Conservation (phyloP, 306 rosid species). For the Castanopsis chinensis region DNA sequence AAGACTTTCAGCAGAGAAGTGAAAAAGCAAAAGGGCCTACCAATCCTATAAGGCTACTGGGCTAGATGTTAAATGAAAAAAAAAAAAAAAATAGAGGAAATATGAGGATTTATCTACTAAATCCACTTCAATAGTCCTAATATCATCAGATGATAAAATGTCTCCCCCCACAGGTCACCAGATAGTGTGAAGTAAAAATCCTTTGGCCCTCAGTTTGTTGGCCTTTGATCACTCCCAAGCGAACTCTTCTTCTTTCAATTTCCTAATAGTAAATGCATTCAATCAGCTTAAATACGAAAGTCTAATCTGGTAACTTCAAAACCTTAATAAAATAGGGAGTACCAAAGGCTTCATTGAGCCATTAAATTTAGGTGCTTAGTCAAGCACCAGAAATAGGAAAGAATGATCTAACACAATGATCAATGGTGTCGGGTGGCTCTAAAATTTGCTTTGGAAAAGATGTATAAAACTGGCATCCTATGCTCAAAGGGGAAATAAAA, state of each 20-base stretch:
- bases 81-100: no score
- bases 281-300: no score
- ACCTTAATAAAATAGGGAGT: no score
- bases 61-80: not conserved
- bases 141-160: constrained; percentile 47
- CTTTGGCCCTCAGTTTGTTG: constrained; percentile 12
- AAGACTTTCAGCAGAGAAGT: constrained; percentile 22
- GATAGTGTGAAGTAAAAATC: not conserved
- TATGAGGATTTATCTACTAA: not conserved
- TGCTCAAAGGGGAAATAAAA: not conserved
- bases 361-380: constrained; percentile 24
- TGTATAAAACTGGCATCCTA: not conserved
- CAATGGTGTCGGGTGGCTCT: not conserved
- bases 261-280: constrained; percentile 39
- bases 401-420: constrained; percentile 1
- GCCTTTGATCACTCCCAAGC: constrained; percentile 40
- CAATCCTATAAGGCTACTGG: constrained; percentile 13
- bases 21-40: not conserved
- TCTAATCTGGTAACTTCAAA: no score
- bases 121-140: not conserved
- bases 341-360: not conserved
- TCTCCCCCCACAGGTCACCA: not conserved
- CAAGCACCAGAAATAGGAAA: constrained; percentile 7
- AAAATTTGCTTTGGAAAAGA: not conserved
- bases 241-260: constrained; percentile 68